Base-by-base conservation (phyloP, 768 basidiomycete genomes). In the Leucocoprinus sp. region DNA sequence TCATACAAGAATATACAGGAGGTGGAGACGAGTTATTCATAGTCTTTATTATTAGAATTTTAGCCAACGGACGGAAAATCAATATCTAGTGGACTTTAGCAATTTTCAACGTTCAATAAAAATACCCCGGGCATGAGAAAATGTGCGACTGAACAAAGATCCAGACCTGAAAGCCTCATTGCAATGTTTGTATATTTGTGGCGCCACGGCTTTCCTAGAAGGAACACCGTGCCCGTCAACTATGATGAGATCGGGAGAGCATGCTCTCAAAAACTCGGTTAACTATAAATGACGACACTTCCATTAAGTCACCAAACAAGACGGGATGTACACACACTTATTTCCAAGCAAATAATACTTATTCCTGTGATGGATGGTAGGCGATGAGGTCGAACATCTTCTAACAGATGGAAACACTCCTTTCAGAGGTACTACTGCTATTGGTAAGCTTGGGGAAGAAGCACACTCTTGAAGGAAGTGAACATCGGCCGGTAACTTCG, bases 401-500 rank as follows among this genome's bases (percentile, higher is more conserved):
- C n/a, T n/a, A n/a, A n/a, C n/a, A n/a, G n/a, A n/a, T n/a, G n/a
- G n/a, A n/a, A n/a, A n/a, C n/a, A n/a, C n/a, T n/a, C n/a, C n/a
- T n/a, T n/a, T n/a, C n/a, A n/a, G n/a, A n/a, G n/a, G n/a, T n/a
- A n/a, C n/a, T n/a, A n/a, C n/a, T n/a, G n/a, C n/a, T n/a, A n/a
- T n/a, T n/a, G n/a, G n/a, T n/a, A n/a, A n/a, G n/a, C n/a, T n/a
- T n/a, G n/a, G n/a, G n/a, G n/a, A n/a, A n/a, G n/a, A n/a, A n/a
- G n/a, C n/a, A n/a, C n/a, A n/a, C n/a, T n/a, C n/a, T n/a, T n/a
- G n/a, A n/a, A n/a, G n/a, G 31, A 31, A 12, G 3, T 3, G n/a
- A 31, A n/a, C n/a, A 31, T 31, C 31, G 14, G 11, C 45, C 45
- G 45, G 45, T 36, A 39, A 47, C 31, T 37, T 41, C 45, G 45